These are phyloP conservation scores for Mucor plumbeus DNA, from an alignment of 371 early-diverging fungal species.

Conservation along the genomic window DNA sequence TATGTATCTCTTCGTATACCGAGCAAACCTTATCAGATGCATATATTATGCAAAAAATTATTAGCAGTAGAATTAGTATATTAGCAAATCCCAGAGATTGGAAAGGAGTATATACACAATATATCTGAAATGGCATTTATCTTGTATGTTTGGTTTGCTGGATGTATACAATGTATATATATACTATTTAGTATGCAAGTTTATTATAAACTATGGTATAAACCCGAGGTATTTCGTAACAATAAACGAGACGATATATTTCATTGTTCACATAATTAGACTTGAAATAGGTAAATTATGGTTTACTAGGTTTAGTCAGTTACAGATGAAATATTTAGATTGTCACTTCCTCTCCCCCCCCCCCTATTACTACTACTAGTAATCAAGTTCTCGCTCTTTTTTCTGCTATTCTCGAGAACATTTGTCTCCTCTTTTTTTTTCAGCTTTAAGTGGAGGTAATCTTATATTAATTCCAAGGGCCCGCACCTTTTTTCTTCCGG, in stretches of 20 bases:
- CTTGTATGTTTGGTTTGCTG: too few relatives aligned
- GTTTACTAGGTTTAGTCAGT: neutral
- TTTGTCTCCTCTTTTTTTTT: constrained; percentile 1
- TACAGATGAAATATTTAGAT: neutral
- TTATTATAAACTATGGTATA: neutral
- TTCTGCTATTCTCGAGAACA: neutral
- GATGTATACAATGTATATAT: too few relatives aligned
- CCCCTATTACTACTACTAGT: neutral
- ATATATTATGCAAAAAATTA: neutral
- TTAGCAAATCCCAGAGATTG: neutral
- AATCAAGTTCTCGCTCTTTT: neutral
- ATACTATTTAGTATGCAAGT: too few relatives aligned
- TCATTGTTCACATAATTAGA: neutral
- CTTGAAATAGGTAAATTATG: neutral
- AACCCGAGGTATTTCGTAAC: neutral
- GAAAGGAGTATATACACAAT: neutral
- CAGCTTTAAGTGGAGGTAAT: neutral
- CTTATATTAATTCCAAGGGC: constrained; percentile 8
- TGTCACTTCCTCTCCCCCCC: neutral
- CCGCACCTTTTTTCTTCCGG: neutral
- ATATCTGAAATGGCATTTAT: too few relatives aligned
- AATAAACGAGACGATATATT: neutral
- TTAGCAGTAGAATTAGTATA: neutral
- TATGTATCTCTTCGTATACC: neutral
- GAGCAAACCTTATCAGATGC: neutral